These are phyloP conservation scores for Hibiscus syriacus DNA, from an alignment of 345 rosid species.

Conservation along the genomic window DNA sequence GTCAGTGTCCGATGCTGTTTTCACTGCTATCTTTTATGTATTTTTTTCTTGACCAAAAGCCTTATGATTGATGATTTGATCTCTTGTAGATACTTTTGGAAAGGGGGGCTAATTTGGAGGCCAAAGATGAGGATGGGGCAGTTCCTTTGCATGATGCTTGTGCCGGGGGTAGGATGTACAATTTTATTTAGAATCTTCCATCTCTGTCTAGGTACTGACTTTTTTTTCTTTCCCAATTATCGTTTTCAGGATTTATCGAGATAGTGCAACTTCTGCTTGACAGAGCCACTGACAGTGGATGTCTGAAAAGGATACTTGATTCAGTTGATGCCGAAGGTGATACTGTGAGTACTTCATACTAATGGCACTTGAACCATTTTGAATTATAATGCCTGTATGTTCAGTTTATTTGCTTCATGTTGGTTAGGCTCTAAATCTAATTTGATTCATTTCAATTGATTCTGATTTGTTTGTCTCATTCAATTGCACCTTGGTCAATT, in stretches of 20 bases:
- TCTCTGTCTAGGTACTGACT: background rate
- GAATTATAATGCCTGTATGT: background rate
- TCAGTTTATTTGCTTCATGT: background rate
- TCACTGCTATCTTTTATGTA: background rate
- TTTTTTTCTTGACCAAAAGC: background rate
- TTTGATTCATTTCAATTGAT: background rate
- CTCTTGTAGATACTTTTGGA: constrained; percentile 61
- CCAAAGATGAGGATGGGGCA: constrained; percentile 88
- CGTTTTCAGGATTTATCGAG: constrained; percentile 50
- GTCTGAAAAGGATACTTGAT: constrained; percentile 62
- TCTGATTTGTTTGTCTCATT: background rate
- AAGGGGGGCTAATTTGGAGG: constrained; percentile 81
- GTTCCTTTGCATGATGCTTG: constrained; percentile 93
- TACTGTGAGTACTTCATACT: constrained; percentile 46
- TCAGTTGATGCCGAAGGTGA: constrained; percentile 78
- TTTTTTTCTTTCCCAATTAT: background rate
- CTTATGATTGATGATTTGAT: background rate
- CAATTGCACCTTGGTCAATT: background rate
- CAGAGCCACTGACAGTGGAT: constrained; percentile 45
- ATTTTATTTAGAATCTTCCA: background rate
- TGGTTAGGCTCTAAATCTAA: background rate
- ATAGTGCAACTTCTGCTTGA: constrained; percentile 56
- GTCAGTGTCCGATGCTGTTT: constrained; percentile 24
- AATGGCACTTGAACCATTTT: background rate
- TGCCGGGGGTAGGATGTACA: constrained; percentile 57